Conservation (phyloP, 2,329 filamentous ascomycete species). For the Claviceps sp. region DNA sequence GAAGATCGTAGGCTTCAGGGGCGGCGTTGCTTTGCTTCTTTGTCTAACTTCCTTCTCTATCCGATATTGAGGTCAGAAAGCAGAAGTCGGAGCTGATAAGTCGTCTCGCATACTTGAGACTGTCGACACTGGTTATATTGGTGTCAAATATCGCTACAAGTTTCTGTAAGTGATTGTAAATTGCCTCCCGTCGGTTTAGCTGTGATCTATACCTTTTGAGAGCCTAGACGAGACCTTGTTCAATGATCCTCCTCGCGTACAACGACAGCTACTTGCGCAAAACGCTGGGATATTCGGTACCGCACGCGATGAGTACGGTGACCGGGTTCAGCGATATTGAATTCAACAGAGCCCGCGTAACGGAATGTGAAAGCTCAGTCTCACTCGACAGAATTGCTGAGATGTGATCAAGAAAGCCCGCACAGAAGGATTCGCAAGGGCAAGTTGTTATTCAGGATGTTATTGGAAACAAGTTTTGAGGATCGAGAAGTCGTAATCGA, state of each 20-base stretch:
- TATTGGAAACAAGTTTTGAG: background rate
- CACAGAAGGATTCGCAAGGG: background rate
- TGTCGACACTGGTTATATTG: background rate
- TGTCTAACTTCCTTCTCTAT: too few relatives aligned
- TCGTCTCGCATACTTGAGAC: background rate
- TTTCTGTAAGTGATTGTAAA: background rate
- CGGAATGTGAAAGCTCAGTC: background rate
- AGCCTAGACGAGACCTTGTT: background rate
- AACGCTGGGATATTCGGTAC: background rate
- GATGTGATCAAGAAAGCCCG: background rate
- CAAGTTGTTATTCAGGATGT: background rate
- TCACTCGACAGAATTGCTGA: background rate
- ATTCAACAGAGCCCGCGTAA: background rate
- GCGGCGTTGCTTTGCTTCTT: too few relatives aligned
- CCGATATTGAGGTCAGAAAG: background rate
- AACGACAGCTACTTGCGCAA: background rate
- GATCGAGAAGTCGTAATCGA: background rate
- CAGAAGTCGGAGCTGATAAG: background rate
- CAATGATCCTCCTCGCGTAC: background rate
- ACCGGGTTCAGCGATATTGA: background rate
- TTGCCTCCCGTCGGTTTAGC: background rate
- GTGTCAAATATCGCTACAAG: background rate
- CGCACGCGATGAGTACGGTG: background rate
- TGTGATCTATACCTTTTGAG: background rate
- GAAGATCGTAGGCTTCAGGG: too few relatives aligned